Evolutionary conservation across 2,329 filamentous ascomycete species (phyloP).

Genomic region (Cytospora paraplurivora): DNA sequence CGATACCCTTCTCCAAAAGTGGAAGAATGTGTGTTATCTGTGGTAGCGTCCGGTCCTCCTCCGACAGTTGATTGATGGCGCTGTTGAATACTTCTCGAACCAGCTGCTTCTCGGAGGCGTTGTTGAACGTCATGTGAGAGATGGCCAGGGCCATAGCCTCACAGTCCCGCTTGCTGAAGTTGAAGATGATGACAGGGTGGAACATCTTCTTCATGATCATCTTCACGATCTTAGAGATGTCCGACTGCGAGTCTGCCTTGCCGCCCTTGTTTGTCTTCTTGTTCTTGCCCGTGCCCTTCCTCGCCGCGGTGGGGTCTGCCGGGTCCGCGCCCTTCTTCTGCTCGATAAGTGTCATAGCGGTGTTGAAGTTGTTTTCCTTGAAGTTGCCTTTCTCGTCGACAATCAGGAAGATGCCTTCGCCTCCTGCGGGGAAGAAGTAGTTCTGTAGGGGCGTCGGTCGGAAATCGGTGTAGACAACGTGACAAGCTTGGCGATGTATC

Average conservation of each 20-base stretch:
- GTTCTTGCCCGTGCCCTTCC: slow-evolving; percentile 85
- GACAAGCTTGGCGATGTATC: slow-evolving; percentile 94
- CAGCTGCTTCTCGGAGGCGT: slow-evolving; percentile 92
- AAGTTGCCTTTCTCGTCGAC: slow-evolving; percentile 97
- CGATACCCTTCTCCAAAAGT: slow-evolving; percentile 85
- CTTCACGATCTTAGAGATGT: slow-evolving; percentile 96
- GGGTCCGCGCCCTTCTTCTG: slow-evolving; percentile 85
- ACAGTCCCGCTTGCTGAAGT: slow-evolving; percentile 97
- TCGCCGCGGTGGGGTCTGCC: slow-evolving; percentile 74
- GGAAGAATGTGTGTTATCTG: slow-evolving; percentile 92
- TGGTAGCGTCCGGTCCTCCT: slow-evolving; percentile 84
- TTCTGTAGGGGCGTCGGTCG: slow-evolving; percentile 94
- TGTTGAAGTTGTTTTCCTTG: slow-evolving; percentile 95
- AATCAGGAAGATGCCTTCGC: slow-evolving; percentile 88
- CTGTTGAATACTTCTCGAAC: slow-evolving; percentile 92
- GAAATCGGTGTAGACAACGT: slow-evolving; percentile 99
- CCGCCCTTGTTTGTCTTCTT: slow-evolving; percentile 91
- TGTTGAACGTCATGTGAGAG: slow-evolving; percentile 88
- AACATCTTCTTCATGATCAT: slow-evolving; percentile 99
- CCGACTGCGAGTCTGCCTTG: slow-evolving; percentile 63
- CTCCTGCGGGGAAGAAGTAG: slow-evolving; percentile 94
- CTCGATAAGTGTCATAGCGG: slow-evolving; percentile 88
- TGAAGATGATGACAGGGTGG: slow-evolving; percentile 98
- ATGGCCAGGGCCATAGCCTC: slow-evolving; percentile 88
- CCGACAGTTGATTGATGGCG: slow-evolving; percentile 88